phyloP scores from a whole-genome alignment of 805 yeast species.

The Cyberlindnera misumaiensis region DNA sequence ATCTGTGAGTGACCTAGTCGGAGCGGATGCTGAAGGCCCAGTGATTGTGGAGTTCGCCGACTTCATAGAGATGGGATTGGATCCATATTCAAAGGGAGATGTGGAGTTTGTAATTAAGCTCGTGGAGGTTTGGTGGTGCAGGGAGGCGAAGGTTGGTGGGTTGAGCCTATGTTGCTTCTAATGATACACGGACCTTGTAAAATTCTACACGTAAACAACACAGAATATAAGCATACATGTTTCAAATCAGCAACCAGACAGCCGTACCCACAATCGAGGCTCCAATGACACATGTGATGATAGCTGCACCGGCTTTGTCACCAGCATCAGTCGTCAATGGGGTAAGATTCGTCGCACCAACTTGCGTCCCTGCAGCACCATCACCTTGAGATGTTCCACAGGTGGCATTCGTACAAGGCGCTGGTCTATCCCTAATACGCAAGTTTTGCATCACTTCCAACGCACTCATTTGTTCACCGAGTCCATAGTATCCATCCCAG shows the following conservation, averaged over 20 bases:
- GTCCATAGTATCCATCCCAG: slow-evolving; percentile 67
- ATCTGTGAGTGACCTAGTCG: slow-evolving; percentile 28
- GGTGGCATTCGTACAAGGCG: slow-evolving; percentile 50
- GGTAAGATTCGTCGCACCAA: slow-evolving; percentile 27
- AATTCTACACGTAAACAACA: not conserved
- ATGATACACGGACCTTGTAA: not conserved
- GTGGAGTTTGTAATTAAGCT: slow-evolving; percentile 36
- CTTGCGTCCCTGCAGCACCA: slow-evolving; percentile 54
- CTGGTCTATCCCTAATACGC: slow-evolving; percentile 29
- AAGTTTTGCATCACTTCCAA: slow-evolving; percentile 47
- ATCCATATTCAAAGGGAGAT: slow-evolving; percentile 43
- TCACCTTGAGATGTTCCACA: slow-evolving; percentile 67
- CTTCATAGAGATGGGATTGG: slow-evolving; percentile 51
- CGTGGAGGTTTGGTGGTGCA: slow-evolving; percentile 41
- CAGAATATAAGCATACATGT: not conserved
- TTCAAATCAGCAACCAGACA: slow-evolving; percentile 32
- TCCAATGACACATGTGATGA: slow-evolving; percentile 50
- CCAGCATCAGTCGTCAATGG: slow-evolving; percentile 34
- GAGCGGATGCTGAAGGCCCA: slow-evolving; percentile 7
- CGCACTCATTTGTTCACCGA: slow-evolving; percentile 82
- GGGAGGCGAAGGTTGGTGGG: slow-evolving; percentile 34
- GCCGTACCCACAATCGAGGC: slow-evolving; percentile 31
- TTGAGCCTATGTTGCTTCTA: slow-evolving; percentile 29
- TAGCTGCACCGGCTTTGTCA: slow-evolving; percentile 61
- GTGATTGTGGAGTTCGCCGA: slow-evolving; percentile 36